These are phyloP conservation scores for Acacia concinna DNA, from an alignment of 331 rosid genomes.

Conservation along the genomic window DNA sequence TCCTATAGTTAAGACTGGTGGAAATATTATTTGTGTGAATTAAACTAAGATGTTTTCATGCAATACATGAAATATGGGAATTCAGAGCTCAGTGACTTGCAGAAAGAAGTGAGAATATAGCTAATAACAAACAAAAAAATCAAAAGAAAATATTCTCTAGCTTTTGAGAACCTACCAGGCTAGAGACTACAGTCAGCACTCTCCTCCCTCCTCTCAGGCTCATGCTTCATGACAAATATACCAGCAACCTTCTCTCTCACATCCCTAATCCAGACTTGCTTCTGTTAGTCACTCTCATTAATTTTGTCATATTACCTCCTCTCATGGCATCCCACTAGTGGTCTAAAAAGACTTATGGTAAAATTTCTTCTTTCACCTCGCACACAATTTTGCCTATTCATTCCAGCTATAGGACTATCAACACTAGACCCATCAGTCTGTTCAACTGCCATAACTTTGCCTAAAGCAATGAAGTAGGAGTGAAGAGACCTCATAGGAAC, in stretches of 20 bases:
- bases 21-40: background rate
- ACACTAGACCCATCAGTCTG: background rate
- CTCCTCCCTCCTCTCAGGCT: background rate
- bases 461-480: background rate
- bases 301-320: background rate
- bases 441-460: background rate
- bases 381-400: background rate
- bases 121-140: background rate
- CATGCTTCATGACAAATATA: background rate
- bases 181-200: background rate
- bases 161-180: background rate
- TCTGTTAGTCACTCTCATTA: background rate
- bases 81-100: background rate
- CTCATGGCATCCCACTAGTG: background rate
- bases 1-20: background rate
- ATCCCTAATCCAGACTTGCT: background rate
- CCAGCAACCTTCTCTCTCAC: background rate
- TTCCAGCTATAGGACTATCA: no score
- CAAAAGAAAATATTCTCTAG: background rate
- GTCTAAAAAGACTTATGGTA: background rate
- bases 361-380: background rate
- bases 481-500: background rate
- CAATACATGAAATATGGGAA: background rate
- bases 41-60: background rate
- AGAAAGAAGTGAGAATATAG: background rate